A percentile compares a stretch with the other conserved stretches of the same genome.
These are phyloP conservation scores for Podochytrium sp. DNA, from an alignment of 192 early-diverging fungal species.

Conservation along the genomic window DNA sequence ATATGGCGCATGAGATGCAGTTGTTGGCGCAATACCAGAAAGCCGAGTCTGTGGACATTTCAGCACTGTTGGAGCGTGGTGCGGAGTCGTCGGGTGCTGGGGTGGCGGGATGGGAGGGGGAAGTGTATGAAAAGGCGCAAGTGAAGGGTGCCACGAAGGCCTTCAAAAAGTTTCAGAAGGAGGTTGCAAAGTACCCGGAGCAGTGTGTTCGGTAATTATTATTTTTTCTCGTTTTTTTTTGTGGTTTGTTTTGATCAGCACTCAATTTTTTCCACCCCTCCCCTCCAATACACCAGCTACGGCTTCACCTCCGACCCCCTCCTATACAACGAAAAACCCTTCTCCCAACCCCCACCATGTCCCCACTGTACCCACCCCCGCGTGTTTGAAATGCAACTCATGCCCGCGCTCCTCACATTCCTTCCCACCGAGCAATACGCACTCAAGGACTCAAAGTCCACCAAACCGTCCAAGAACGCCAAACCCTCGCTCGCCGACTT, in stretches of 20 bases:
- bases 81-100: constrained; percentile 37
- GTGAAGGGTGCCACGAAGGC: constrained; percentile 78
- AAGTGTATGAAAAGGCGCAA: constrained; percentile 79
- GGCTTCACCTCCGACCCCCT: constrained; percentile 20
- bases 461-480: constrained; percentile 3
- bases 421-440: constrained; percentile 67
- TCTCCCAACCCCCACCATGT: constrained; percentile 59
- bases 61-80: constrained; percentile 27
- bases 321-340: constrained; percentile 8
- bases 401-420: constrained; percentile 81
- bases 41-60: constrained; percentile 29
- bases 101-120: constrained; percentile 67
- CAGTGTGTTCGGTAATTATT: constrained; percentile 74
- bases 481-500: constrained; percentile 35
- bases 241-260: neutral
- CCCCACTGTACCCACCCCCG: constrained; percentile 66
- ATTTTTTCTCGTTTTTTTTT: constrained; percentile 25
- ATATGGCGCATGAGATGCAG: constrained; percentile 40
- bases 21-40: constrained; percentile 47
- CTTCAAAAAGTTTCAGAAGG: constrained; percentile 79
- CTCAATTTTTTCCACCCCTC: neutral
- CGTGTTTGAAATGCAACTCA: constrained; percentile 90
- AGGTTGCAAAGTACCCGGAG: constrained; percentile 73
- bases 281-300: constrained; percentile 65
- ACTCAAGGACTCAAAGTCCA: neutral